These are phyloP conservation scores for Ganoderma lingzhi DNA, from an alignment of 1,284 basidiomycete species.

Conservation along the genomic window DNA sequence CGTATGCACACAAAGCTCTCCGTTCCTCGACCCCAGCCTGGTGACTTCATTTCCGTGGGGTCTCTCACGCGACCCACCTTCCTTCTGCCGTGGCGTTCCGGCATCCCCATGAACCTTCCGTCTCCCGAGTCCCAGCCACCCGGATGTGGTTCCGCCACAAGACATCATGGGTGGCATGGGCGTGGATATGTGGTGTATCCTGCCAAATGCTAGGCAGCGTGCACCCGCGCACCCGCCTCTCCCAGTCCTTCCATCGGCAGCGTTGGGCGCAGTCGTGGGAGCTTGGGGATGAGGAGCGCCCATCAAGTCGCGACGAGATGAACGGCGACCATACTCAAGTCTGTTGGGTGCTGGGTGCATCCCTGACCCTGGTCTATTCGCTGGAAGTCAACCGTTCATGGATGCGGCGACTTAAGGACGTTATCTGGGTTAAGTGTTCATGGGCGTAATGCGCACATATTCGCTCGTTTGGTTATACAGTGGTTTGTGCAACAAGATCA, in stretches of 20 bases:
- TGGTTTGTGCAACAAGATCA: too few species aligned
- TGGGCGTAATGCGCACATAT: too few species aligned
- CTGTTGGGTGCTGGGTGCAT: not conserved
- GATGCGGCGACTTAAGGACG: too few species aligned
- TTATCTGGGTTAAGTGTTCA: too few species aligned
- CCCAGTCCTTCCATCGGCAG: too few species aligned
- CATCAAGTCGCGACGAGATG: not conserved
- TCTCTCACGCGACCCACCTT: not conserved
- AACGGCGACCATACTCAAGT: too few species aligned
- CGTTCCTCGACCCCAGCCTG: not conserved
- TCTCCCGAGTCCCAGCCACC: not conserved
- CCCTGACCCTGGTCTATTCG: not conserved
- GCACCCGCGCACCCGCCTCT: too few species aligned
- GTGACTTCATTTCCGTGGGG: constrained; percentile 4
- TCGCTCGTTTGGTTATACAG: too few species aligned
- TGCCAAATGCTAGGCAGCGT: too few species aligned
- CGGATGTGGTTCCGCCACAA: not conserved
- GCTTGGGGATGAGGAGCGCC: not conserved
- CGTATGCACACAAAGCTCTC: not conserved
- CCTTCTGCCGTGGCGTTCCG: not conserved
- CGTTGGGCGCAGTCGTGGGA: not conserved
- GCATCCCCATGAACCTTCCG: not conserved
- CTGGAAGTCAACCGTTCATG: not conserved
- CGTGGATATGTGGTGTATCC: too few species aligned
- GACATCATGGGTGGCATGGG: not conserved